Evolutionary conservation across 441 rosid species (phyloP), one percentile per base, ranked within the genome.

Genomic region (Rhodomyrtus psidioides): DNA sequence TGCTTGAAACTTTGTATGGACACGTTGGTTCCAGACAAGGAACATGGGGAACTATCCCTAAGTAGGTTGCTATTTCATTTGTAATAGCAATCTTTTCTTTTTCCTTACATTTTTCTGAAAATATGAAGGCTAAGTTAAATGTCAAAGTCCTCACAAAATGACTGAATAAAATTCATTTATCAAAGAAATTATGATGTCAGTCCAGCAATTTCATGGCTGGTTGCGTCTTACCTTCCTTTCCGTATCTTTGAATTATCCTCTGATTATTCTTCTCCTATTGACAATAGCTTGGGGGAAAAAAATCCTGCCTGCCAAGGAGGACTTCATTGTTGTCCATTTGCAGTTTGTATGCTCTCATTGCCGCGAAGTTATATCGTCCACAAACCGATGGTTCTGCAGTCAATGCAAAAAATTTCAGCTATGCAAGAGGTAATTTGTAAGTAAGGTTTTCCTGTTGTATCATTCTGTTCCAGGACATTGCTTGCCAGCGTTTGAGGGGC

Each of bases 281-380:
- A 53, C 28, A 82, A 60, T 82, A 96, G 98, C 92, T 96, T 42
- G 95, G 92, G 51, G 88, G 89, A 83, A 81, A 85, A 46, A 89
- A n/a, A n/a, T n/a, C n/a, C n/a, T n/a, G n/a, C n/a, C n/a, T n/a
- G n/a, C n/a, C n/a, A n/a, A n/a, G n/a, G n/a, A n/a, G n/a, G n/a
- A n/a, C n/a, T n/a, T n/a, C n/a, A n/a, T n/a, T n/a, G n/a, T n/a
- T n/a, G n/a, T n/a, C n/a, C n/a, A n/a, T n/a, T n/a, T n/a, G n/a
- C n/a, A n/a, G n/a, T n/a, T n/a, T n/a, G n/a, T n/a, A n/a, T n/a
- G n/a, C n/a, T n/a, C n/a, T n/a, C n/a, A n/a, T n/a, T n/a, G n/a
- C n/a, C n/a, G n/a, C n/a, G n/a, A n/a, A n/a, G n/a, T n/a, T n/a
- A n/a, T n/a, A n/a, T n/a, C n/a, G n/a, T n/a, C n/a, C n/a, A n/a